Evolutionary conservation across 345 rosid species (phyloP).

Genomic region (Rhodomyrtus tomentosa): DNA sequence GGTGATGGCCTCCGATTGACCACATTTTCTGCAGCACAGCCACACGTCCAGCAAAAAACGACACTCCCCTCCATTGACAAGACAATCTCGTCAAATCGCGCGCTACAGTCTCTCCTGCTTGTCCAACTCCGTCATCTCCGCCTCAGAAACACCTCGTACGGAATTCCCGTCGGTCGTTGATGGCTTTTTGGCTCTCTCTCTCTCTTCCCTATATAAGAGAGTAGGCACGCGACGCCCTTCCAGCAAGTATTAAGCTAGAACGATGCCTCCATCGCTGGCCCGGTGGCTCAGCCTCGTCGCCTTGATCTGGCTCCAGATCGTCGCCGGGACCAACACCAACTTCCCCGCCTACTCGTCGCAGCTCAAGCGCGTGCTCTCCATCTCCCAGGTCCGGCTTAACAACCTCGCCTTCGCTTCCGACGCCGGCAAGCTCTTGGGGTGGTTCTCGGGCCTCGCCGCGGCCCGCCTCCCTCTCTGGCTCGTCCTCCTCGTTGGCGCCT

Average conservation of each 20-base stretch:
- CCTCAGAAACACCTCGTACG: too few species aligned
- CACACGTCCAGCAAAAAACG: too few species aligned
- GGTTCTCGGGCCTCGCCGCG: conserved; percentile 77
- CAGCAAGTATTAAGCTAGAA: neutral
- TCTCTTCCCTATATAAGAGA: too few species aligned
- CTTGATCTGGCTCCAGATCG: conserved; percentile 68
- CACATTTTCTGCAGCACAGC: too few species aligned
- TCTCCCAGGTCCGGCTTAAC: conserved; percentile 75
- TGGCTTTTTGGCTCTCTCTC: neutral
- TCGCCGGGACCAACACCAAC: conserved; percentile 68
- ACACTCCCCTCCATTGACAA: too few species aligned
- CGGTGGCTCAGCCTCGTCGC: conserved; percentile 74
- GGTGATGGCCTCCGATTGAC: too few species aligned
- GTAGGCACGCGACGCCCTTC: too few species aligned
- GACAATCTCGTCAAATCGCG: too few species aligned
- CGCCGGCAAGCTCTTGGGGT: conserved; percentile 85
- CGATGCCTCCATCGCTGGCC: neutral
- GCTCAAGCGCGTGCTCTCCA: conserved; percentile 52
- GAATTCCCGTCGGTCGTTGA: neutral
- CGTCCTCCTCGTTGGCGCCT: conserved; percentile 61
- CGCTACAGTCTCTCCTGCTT: too few species aligned
- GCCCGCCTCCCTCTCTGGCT: conserved; percentile 57
- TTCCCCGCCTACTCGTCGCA: conserved; percentile 95
- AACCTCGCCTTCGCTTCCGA: conserved; percentile 87
- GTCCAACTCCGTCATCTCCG: too few species aligned